Base-by-base conservation (phyloP, 148 eudicot species). In the Talinum fruticosum region DNA sequence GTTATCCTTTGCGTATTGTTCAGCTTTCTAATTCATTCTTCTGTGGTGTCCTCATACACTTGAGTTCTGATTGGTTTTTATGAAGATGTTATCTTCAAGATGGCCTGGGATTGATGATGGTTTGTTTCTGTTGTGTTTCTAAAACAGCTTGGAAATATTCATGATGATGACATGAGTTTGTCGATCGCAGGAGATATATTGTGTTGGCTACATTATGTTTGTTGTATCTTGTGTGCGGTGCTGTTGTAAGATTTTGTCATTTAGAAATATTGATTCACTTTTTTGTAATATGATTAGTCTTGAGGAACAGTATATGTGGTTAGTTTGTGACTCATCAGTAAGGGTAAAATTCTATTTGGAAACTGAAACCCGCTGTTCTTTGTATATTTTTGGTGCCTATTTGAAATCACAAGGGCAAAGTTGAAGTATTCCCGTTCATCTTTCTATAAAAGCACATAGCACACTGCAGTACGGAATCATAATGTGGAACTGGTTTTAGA, bases 101-200 rank as follows among this genome's bases (percentile, higher is more conserved):
- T 35, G 72, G 37, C 29, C 72, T 57, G 14, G 36, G 72, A 8
- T 57, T 29, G 54, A 38, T 54, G 51, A 21, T 61, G 0, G 34
- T 47, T 69, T 32, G 24, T 30, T 33, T 53, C 21, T 69, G 29
- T 16, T 0, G 33, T 44, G 26, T 32, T 45, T 76, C 34, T 33
- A 19, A 1, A 73, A 53, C 79, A 81, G 79, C 76, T 71, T 80
- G 79, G 83, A 80, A 62, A 76, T 72, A 32, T 73, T 45, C 67
- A 45, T 53, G 61, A 79, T 71, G 77, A 51, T 6, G 34, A 66
- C 30, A 72, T 65, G 72, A n/a, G 81, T 8, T 19, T 47, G 14
- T 53, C 76, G 33, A 73, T 16, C 2, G 61, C 37, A 29, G 69
- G 5, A 57, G 80, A 57, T 53, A 30, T 53, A 34, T 37, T 37